Percentiles rank a stretch among this genome's conserved stretches.
Conservation (phyloP, 345 rosid species). For the Lepidium didymum region DNA sequence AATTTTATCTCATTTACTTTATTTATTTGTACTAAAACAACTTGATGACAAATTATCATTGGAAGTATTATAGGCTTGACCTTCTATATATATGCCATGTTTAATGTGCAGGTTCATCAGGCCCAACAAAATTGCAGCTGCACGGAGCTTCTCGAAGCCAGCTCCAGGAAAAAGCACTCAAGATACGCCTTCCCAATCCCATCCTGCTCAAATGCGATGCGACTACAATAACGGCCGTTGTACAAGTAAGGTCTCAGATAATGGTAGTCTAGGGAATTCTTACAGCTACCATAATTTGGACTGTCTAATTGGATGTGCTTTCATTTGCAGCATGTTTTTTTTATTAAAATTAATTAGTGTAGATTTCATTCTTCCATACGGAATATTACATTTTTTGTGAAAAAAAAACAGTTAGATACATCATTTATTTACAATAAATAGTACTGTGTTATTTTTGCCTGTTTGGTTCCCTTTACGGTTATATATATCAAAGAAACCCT, state of each 20-base stretch:
- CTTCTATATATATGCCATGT: not conserved
- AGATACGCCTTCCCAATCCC: not conserved
- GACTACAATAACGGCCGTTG: too few species aligned
- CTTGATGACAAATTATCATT: not conserved
- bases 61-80: not conserved
- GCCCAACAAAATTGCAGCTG: not conserved
- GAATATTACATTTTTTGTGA: too few species aligned
- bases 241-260: not conserved
- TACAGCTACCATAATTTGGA: not conserved
- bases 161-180: not conserved
- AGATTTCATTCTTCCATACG: too few species aligned
- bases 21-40: not conserved
- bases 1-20: not conserved
- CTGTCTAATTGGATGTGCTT: not conserved
- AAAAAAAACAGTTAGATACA: too few species aligned
- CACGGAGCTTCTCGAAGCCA: not conserved
- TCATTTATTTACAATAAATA: too few species aligned
- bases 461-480: not conserved
- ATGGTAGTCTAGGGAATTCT: not conserved
- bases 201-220: not conserved
- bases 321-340: not conserved
- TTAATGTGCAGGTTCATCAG: not conserved
- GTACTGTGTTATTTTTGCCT: not conserved
- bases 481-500: not conserved
- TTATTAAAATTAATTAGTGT: too few species aligned